Conservation (phyloP, 169 alveolate genomes). For the Condylostoma magnum region DNA sequence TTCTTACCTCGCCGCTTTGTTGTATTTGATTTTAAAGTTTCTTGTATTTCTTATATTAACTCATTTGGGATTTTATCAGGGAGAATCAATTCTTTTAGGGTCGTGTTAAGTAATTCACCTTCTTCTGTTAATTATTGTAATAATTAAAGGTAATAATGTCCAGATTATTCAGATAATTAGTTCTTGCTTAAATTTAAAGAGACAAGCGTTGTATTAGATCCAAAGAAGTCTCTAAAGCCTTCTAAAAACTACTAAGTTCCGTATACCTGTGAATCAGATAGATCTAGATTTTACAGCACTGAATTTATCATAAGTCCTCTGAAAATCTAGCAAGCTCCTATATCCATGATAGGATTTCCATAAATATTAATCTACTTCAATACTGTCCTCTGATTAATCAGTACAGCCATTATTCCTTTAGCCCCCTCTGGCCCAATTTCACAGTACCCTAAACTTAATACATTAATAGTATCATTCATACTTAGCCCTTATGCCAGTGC, state of each 20-base stretch:
- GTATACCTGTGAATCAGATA: constrained; percentile 11
- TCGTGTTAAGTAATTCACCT: not conserved
- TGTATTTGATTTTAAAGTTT: constrained; percentile 13
- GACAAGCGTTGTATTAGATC: not conserved
- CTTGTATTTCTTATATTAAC: not conserved
- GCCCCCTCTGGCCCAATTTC: constrained; percentile 13
- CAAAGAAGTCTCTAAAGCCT: not conserved
- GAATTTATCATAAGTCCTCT: not conserved
- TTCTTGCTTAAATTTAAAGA: not conserved
- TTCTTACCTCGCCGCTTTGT: constrained; percentile 11
- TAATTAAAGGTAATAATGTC: not conserved
- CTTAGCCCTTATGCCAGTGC: constrained; percentile 13
- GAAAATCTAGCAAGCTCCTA: constrained; percentile 9
- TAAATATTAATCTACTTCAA: not conserved
- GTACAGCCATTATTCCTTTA: not conserved
- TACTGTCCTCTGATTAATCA: not conserved
- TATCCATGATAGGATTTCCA: constrained; percentile 17
- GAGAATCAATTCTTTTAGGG: constrained; percentile 1
- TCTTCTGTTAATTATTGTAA: not conserved
- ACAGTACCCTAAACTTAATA: constrained; percentile 15
- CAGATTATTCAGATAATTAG: constrained; percentile 18
- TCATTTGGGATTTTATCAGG: constrained; percentile 17
- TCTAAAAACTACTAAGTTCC: constrained; percentile 1
- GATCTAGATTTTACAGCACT: not conserved
- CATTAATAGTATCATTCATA: not conserved